Conservation (phyloP, 768 basidiomycete species). For the Tremella yokohamensis region DNA sequence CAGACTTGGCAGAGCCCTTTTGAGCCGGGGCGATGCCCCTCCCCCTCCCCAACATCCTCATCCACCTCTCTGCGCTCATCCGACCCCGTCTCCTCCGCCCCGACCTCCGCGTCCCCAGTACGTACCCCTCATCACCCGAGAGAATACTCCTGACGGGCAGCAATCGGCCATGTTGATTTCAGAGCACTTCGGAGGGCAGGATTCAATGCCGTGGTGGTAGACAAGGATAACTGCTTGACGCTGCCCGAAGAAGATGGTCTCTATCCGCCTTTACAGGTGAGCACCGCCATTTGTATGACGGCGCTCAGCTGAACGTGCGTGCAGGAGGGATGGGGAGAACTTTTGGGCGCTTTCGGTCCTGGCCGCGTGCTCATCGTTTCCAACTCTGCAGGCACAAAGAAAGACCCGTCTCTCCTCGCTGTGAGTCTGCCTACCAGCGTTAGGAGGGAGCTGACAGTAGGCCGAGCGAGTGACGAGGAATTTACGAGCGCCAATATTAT, state of each 20-base stretch:
- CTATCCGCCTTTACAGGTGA: slow-evolving; percentile 70
- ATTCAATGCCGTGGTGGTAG: slow-evolving; percentile 85
- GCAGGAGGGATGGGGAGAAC: slow-evolving; percentile 63
- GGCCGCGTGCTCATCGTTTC: slow-evolving; percentile 83
- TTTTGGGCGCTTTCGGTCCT: slow-evolving; percentile 68
- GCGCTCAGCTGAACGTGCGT: background rate
- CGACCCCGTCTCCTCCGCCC: slow-evolving; percentile 35
- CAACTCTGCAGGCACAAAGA: slow-evolving; percentile 80
- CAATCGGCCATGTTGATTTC: slow-evolving; percentile 47
- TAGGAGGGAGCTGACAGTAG: slow-evolving; percentile 53
- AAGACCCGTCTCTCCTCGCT: slow-evolving; percentile 71
- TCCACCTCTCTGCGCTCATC: slow-evolving; percentile 35
- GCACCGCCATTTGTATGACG: slow-evolving; percentile 23
- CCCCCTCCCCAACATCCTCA: slow-evolving; percentile 33
- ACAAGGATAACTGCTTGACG: slow-evolving; percentile 99
- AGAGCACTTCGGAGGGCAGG: slow-evolving; percentile 62
- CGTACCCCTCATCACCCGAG: slow-evolving; percentile 10
- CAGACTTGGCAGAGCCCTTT: no score
- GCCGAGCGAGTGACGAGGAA: slow-evolving; percentile 78
- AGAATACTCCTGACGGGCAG: slow-evolving; percentile 15
- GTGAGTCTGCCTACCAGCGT: slow-evolving; percentile 53
- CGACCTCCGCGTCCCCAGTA: slow-evolving; percentile 38
- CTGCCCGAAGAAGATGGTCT: slow-evolving; percentile 70
- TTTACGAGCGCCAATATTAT: slow-evolving; percentile 75
- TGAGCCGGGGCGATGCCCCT: slow-evolving; percentile 7